Evolutionary conservation across 352 stramenopile species (phyloP), one percentile per base, ranked within the genome.

Genomic region (Thalassiosira hispida): DNA sequence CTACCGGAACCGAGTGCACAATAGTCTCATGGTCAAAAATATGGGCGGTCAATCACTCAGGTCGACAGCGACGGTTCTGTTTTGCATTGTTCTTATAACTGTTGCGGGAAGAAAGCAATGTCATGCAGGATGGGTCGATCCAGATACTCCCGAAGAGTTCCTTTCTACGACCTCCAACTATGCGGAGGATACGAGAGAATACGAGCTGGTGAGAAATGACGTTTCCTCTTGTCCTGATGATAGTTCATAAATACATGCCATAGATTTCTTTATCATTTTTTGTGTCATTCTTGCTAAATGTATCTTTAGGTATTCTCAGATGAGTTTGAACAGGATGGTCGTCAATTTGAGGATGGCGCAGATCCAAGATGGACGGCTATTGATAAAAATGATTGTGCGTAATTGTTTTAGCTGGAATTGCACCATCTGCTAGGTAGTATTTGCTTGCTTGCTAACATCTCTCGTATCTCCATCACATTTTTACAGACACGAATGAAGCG

Each of bases 341-440:
- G 97, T 79, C 93, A 86, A 47, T 99, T 99, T 79, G 89, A 97
- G 60, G 91, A 98, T 53, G 97, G 97, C 44, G 95, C 96, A 71
- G 97, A 99, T 86, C 86, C 90, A 51, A 95, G 96, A 78, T 99
- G 97, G 97, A 98, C 96, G 35, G 96, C 96, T 4, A 87, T 98
- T 23, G 88, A 98, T 83, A 96, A 98, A 62, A 96, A 96, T 77
- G 97, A 99, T 82, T 97, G 85, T 98, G 53, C 88, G 86, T 82
- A 20, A 1, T 49, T n/a, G 7, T 55, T 33, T 23, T 8, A 16
- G 18, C 20, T 31, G 12, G 59, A 25, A 69, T 18, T 59, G 27
- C 31, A 52, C 57, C 2, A 51, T 11, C 31, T 23, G 25, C 2
- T 59, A 56, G 1, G 12, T 57, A 35, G 14, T 51, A 6, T 46